These are phyloP conservation scores for Torulaspora delbrueckii DNA, from an alignment of 805 yeast species.

Conservation along the genomic window DNA sequence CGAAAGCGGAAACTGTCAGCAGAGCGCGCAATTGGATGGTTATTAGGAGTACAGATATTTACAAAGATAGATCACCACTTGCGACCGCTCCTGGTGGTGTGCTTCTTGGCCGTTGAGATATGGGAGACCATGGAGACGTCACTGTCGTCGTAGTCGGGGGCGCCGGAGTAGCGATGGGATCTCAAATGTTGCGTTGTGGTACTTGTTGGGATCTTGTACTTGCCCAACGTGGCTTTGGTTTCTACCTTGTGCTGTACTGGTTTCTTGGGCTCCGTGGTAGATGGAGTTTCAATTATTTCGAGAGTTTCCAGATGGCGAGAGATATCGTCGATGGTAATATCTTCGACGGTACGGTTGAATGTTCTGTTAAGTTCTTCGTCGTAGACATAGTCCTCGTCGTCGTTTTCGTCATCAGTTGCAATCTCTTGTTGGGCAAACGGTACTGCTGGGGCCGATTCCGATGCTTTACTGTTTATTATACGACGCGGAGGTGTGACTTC, in stretches of 20 bases:
- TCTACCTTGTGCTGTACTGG: slow-evolving; percentile 1
- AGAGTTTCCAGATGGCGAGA: slow-evolving; percentile 36
- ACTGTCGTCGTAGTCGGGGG: slow-evolving; percentile 30
- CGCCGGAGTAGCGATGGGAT: slow-evolving; percentile 20
- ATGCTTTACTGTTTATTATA: slow-evolving; percentile 7
- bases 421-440: slow-evolving; percentile 31
- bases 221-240: slow-evolving; percentile 8
- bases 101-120: slow-evolving; percentile 26
- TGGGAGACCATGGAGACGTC: slow-evolving; percentile 38
- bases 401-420: slow-evolving; percentile 34
- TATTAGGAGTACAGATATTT: background rate
- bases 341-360: slow-evolving; percentile 37
- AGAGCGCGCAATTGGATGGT: background rate
- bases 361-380: slow-evolving; percentile 37
- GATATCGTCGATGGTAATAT: slow-evolving; percentile 37
- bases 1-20: background rate
- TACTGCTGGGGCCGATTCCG: slow-evolving; percentile 15
- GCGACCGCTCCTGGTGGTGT: slow-evolving; percentile 34
- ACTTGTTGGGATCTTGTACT: slow-evolving; percentile 31
- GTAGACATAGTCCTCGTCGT: slow-evolving; percentile 35
- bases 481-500: slow-evolving; percentile 3
- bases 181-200: slow-evolving; percentile 28
- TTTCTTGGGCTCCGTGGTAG: background rate
- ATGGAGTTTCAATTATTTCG: slow-evolving; percentile 25
- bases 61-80: slow-evolving; percentile 19